A percentile compares a stretch with the other conserved stretches of the same genome.
Conservation (phyloP, 768 basidiomycete genomes). For the Mrakia hoshinonis region DNA sequence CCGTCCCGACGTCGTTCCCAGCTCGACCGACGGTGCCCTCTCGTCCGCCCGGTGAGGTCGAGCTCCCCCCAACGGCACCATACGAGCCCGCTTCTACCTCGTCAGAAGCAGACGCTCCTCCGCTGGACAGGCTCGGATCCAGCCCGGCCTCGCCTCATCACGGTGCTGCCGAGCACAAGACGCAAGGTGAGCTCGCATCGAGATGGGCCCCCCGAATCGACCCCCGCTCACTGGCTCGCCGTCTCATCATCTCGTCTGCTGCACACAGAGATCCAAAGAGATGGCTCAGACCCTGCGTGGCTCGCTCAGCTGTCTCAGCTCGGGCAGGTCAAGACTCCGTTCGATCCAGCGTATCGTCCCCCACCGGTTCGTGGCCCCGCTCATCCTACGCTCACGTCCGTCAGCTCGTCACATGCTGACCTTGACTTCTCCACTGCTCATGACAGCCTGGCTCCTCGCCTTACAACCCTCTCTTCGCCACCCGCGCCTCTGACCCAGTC, state of each 20-base stretch:
- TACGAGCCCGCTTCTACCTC: neutral
- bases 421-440: neutral
- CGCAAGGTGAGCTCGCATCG: neutral
- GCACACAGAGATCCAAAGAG: neutral
- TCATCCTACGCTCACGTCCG: too few species aligned
- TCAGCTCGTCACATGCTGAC: neutral
- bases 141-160: neutral
- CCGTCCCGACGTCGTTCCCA: constrained; percentile 1
- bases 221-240: neutral
- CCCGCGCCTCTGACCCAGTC: neutral
- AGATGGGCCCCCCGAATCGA: neutral
- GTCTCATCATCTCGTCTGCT: neutral
- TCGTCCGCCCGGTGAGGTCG: neutral
- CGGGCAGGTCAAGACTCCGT: neutral
- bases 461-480: neutral
- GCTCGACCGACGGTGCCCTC: neutral
- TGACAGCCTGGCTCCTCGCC: neutral
- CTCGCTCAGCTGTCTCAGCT: constrained; percentile 1
- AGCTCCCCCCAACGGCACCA: neutral
- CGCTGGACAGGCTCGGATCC: neutral
- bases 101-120: neutral
- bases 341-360: neutral
- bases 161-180: neutral
- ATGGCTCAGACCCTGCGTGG: neutral
- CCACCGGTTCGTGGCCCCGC: neutral